Evolutionary conservation across 2,329 filamentous ascomycete genomes (phyloP), one percentile per base, ranked within the genome.

Genomic region (Metarhizium anisopliae): DNA sequence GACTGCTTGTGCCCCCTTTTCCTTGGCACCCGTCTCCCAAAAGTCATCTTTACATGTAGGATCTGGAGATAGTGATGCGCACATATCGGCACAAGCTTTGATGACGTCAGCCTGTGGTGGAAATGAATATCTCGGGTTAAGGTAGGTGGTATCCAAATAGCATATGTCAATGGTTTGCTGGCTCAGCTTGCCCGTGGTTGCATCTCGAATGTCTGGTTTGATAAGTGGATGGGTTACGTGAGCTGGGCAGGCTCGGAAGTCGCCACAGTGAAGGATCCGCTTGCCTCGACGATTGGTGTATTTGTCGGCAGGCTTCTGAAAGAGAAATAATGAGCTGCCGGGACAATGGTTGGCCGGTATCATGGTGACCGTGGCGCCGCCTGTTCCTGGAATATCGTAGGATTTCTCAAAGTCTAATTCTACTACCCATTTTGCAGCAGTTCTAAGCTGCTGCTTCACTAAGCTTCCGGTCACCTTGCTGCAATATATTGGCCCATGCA

Each of bases 281-380:
- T 95, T 91, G 2, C 81, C 69, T 52, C 81, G 84, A 2, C 78
- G 72, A 47, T 76, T 83, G 14, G 77, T 71, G 1, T 84, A 81
- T 61, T 81, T 84, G 2, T 82, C 82, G 13, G 87, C 72, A 0
- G 74, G 72, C 68, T 96, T 96, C 67, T 96, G 88, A 62, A 96
- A 97, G 0, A 99, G 77, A 64, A 95, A 99, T 1, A 99, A 73
- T 0, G 93, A 95, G 64, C 91, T 96, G 0, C 94, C 94, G 0
- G 94, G 94, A 63, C 94, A 99, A 67, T 99, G 94, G 63, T 99
- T 99, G 13, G 94, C 94, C 2, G 90, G 85, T 36, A 99, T 90
- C 90, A 97, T 96, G 2, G 90, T 96, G 45, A 97, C 91, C 10
- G 80, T 82, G 6, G 91, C 92, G 2, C 91, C 82, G 52, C 54